Base-by-base conservation (phyloP, 768 basidiomycete genomes). In the Dioszegia aurantiaca region DNA sequence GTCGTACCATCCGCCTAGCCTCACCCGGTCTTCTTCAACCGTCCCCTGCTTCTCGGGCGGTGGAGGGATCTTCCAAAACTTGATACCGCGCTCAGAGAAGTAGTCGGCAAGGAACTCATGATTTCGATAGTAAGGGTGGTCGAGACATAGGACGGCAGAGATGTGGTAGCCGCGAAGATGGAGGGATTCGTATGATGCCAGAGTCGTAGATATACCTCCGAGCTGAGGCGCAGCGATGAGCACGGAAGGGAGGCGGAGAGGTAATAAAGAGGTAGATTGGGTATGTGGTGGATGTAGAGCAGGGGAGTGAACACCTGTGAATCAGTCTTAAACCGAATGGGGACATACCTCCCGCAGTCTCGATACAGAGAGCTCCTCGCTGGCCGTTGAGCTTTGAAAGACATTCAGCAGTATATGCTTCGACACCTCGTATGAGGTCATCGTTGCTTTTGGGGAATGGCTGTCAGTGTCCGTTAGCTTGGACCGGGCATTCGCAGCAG, bases 141-240 rank as follows among this genome's bases (percentile, higher is more conserved):
- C 83, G 77, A 97, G 90, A 62, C 93, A 80, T 23, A 97, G 70
- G 27, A 97, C 82, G 23, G 87, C 83, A 52, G 93, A 89, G 64
- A 98, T 80, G 55, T 85, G 85, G 78, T 90, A 97, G 23, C 94
- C 94, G 4, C 94, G 85, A n/a, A 94, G 79, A 5, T 86, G 70
- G 28, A 97, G 84, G 17, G 93, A 88, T 75, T 98, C 94, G 77
- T 90, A 97, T 0, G 94, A 84, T 1, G 93, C 85, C 59, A 98
- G 87, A 0, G 94, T 97, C 0, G 86, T 85, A 4, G 90, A 93
- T 47, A 98, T 98, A 1, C 94, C 94, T 23, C 94, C 94, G 4
- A 99, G 86, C 44, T 85, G 86, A 0, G 89, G 84, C 60, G 95
- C 90, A 0, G 89, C 93, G 36, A 98, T 80, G 4, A 99, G 83